Base-by-base conservation (phyloP, 768 basidiomycete species). In the Russula lepida region DNA sequence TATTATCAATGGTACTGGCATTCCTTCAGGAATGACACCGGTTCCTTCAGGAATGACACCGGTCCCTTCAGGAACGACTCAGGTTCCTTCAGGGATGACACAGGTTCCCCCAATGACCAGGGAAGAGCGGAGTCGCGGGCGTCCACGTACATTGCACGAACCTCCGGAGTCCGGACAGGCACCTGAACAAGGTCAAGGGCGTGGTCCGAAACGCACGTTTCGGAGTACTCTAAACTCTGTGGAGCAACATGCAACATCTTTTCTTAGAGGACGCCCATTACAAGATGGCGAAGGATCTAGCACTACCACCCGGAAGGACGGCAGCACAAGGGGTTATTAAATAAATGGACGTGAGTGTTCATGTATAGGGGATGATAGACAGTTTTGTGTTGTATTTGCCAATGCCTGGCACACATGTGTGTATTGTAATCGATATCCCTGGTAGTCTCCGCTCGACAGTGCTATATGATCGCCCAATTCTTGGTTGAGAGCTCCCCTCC, bases 181-280 rank as follows among this genome's bases (percentile, higher is more conserved):
- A 46, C 23, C 54, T n/a, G 61, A 58, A 33, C 83, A 79, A 61
- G 75, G 71, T 43, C 74, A 83, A 59, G 84, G 83, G 28, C 73
- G 85, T 65, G 84, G 80, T 66, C 83, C 84, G 39, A 86, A 81
- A 70, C 77, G 83, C 63, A 84, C 81, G 65, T 66, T 89, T 54
- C 79, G 88, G 52, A 87, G 80, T 60, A 88, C 86, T 15, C 71
- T 89, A 48, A 82, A 78, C 58, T 84, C 81, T 37, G 87, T 88
- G 12, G 87, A 89, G 68, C 82, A 85, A 57, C 85, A 85, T 68
- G 83, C 85, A 5, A 82, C 76, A 62, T 77, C 82, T 6, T 79
- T 88, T 62, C 72, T 86, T 37, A 87, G 88, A 60, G 84, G 85
- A n/a, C 78, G 84, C 30, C 70, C 72, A 41, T 71, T 74, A 32